Conservation (phyloP, 768 basidiomycete species). For the Russula abietina region DNA sequence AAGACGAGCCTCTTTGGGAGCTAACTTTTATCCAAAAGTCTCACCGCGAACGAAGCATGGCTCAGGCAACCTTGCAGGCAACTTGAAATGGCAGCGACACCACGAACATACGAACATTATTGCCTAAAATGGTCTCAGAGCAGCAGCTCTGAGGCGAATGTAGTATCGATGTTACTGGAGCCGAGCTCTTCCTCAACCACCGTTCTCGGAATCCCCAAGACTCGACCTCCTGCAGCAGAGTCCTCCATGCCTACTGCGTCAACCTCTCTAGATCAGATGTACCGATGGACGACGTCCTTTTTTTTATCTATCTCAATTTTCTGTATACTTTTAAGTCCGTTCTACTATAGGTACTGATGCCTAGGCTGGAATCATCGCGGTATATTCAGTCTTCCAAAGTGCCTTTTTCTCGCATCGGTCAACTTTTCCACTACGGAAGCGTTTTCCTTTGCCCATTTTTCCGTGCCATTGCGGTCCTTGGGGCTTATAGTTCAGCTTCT, state of each 20-base stretch:
- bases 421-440: conserved; percentile 95
- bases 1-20: neutral
- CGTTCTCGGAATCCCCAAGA: neutral
- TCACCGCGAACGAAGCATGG: conserved; percentile 19
- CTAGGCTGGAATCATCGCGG: conserved; percentile 29
- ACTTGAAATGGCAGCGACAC: neutral
- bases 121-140: no score
- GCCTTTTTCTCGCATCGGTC: conserved; percentile 81
- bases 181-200: neutral
- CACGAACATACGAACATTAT: neutral
- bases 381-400: conserved; percentile 78
- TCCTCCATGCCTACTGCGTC: neutral
- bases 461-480: neutral
- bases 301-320: no score
- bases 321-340: no score
- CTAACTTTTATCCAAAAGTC: neutral
- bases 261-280: neutral
- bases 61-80: no score
- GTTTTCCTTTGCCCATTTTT: conserved; percentile 17
- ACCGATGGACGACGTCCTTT: no score
- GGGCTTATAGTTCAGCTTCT: neutral
- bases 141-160: neutral
- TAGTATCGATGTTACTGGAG: neutral
- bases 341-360: neutral
- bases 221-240: neutral